Conservation (phyloP, 257 asterid genomes). For the Ligustrum vulgare region DNA sequence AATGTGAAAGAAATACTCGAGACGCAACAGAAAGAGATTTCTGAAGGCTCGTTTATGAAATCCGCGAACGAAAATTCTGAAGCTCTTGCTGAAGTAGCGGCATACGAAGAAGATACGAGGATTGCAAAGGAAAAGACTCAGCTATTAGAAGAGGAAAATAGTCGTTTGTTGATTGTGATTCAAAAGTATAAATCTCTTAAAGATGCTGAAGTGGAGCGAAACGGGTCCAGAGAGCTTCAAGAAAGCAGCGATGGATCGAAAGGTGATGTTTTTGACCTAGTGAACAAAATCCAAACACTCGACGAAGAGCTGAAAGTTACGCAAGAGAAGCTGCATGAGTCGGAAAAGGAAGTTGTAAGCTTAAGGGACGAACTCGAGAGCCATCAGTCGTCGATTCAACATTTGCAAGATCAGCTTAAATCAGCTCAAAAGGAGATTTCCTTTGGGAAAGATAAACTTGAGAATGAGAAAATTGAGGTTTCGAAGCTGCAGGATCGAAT, state of each 20-base stretch:
- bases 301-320: slow-evolving; percentile 49
- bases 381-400: slow-evolving; percentile 36
- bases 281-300: slow-evolving; percentile 38
- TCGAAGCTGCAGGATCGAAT: slow-evolving; percentile 72
- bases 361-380: slow-evolving; percentile 47
- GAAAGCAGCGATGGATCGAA: slow-evolving; percentile 27
- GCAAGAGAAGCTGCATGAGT: slow-evolving; percentile 50
- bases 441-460: slow-evolving; percentile 51
- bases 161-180: slow-evolving; percentile 55
- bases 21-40: slow-evolving; percentile 34
- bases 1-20: slow-evolving; percentile 60
- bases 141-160: slow-evolving; percentile 58
- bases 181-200: slow-evolving; percentile 42
- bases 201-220: slow-evolving; percentile 20
- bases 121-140: slow-evolving; percentile 49
- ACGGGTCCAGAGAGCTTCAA: slow-evolving; percentile 29
- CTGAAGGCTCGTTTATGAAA: slow-evolving; percentile 27
- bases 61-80: slow-evolving; percentile 33
- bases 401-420: slow-evolving; percentile 59
- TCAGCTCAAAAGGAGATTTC: slow-evolving; percentile 57
- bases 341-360: slow-evolving; percentile 51
- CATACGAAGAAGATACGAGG: slow-evolving; percentile 64
- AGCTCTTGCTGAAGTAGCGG: slow-evolving; percentile 40
- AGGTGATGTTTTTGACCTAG: slow-evolving; percentile 28
- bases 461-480: slow-evolving; percentile 66